Base-by-base conservation (phyloP, 768 basidiomycete genomes). In the Agaricus subrufescens region DNA sequence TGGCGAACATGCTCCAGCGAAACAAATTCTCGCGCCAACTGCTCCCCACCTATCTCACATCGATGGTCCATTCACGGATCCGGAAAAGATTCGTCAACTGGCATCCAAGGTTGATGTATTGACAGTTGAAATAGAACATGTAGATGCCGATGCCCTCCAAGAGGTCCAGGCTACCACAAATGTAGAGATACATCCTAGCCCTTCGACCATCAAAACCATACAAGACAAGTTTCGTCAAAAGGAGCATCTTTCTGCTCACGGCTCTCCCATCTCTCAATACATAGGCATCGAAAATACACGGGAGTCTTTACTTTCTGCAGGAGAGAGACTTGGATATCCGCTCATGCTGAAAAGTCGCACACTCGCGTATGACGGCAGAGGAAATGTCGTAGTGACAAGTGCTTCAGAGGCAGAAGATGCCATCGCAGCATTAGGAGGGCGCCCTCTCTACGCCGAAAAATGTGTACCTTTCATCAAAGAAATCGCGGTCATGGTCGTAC, bases 41-140 rank as follows among this genome's bases (percentile, higher is more conserved):
- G 67, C 73, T 2, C 71, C 82, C 0, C 60, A 70, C 57, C 70
- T 61, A 66, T 77, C 66, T 9, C 96, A 98, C 65, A 73, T 95
- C 63, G 89, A 98, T 63, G 96, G 96, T 46, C 87, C 92, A 4
- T 98, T 97, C 72, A 73, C 87, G 26, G 87, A 94, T 65, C 80
- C 88, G 0, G 72, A 70, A 11, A 87, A 89, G 65, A 96, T 99
- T 62, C 78, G 76, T 43, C 80, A 89, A 60, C 82, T 99, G 38
- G 93, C 94, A 0, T 59, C 68, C 11, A 84, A 85, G 66, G 94
- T 89, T 30, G 89, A 98, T 63, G 74, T 98, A 34, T 75, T 98
- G 48, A 98, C 96, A 0, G 85, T 96, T 50, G 96, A 99, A 75
- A 98, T 98, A 34, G 96, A 99, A 71, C 97, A 99, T 64, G 93